These are phyloP conservation scores for Paraconiothyrium brasiliense DNA, from an alignment of 2,329 filamentous ascomycete genomes.

Conservation along the genomic window DNA sequence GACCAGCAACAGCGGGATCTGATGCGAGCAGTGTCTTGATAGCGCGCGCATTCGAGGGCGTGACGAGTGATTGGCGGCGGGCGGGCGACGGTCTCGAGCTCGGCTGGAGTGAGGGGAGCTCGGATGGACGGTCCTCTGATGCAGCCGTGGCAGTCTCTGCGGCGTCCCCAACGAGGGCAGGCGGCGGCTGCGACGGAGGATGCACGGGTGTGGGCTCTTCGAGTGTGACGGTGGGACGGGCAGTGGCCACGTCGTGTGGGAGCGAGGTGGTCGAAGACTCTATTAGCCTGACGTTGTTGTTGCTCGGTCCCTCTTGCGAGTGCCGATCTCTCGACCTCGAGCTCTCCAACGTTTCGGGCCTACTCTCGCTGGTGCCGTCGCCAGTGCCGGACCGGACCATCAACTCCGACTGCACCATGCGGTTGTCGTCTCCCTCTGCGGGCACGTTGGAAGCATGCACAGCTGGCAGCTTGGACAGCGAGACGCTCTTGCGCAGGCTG, in stretches of 20 bases:
- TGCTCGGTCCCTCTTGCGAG: constrained; percentile 18
- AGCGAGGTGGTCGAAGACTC: constrained; percentile 22
- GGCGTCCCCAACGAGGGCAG: constrained; percentile 15
- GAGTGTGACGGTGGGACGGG: constrained; percentile 40
- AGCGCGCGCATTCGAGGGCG: constrained; percentile 51
- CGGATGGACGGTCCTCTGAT: constrained; percentile 23
- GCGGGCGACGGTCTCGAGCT: constrained; percentile 49
- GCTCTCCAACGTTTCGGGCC: constrained; percentile 26
- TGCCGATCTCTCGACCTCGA: constrained; percentile 32
- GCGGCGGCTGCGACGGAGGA: constrained; percentile 30
- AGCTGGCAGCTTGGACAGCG: constrained; percentile 44
- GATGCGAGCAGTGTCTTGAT: constrained; percentile 65
- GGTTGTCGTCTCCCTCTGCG: constrained; percentile 23
- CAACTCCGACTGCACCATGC: constrained; percentile 39
- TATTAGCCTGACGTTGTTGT: constrained; percentile 14
- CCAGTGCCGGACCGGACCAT: constrained; percentile 23
- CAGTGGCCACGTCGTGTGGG: constrained; percentile 19
- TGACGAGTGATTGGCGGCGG: constrained; percentile 52
- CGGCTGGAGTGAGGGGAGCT: constrained; percentile 20
- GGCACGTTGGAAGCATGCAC: constrained; percentile 21
- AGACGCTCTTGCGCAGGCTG: constrained; percentile 41
- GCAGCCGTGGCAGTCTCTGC: constrained; percentile 23
- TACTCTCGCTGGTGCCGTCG: constrained; percentile 14
- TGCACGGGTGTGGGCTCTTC: constrained; percentile 48
- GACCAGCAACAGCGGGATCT: constrained; percentile 34